These are phyloP conservation scores for Globisporangium splendens DNA, from an alignment of 352 stramenopile species.

Conservation along the genomic window DNA sequence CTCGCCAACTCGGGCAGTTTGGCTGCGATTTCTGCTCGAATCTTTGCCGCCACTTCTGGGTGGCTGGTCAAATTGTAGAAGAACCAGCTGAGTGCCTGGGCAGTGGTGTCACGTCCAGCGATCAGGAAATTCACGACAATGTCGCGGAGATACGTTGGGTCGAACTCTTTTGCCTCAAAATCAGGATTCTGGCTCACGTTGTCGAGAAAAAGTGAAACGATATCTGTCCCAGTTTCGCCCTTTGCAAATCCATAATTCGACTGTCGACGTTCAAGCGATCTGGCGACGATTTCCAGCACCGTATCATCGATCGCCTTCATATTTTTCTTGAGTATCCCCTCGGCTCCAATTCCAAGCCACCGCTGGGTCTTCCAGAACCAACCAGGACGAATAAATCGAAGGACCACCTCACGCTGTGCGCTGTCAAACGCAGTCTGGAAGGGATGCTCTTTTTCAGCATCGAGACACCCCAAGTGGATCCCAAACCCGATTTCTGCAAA, in stretches of 20 bases:
- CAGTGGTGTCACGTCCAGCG: conserved; percentile 71
- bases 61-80: conserved; percentile 48
- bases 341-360: conserved; percentile 27
- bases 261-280: conserved; percentile 18
- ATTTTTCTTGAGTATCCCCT: conserved; percentile 26
- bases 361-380: conserved; percentile 41
- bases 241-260: no score
- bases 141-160: conserved; percentile 47
- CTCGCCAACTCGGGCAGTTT: conserved; percentile 23
- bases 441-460: conserved; percentile 35
- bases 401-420: neutral
- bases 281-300: conserved; percentile 33
- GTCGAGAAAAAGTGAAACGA: conserved; percentile 27
- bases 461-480: conserved; percentile 36
- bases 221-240: neutral
- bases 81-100: conserved; percentile 65
- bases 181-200: neutral
- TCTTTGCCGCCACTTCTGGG: conserved; percentile 39
- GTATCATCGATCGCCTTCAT: conserved; percentile 32
- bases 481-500: conserved; percentile 61
- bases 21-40: conserved; percentile 38
- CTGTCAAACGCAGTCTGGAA: conserved; percentile 53
- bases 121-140: conserved; percentile 78
- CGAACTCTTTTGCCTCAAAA: conserved; percentile 8
- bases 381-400: no score